A percentile compares a stretch with the other conserved stretches of the same genome.
Conservation (phyloP, 495 filamentous ascomycete species). For the Parmelia sp. region DNA sequence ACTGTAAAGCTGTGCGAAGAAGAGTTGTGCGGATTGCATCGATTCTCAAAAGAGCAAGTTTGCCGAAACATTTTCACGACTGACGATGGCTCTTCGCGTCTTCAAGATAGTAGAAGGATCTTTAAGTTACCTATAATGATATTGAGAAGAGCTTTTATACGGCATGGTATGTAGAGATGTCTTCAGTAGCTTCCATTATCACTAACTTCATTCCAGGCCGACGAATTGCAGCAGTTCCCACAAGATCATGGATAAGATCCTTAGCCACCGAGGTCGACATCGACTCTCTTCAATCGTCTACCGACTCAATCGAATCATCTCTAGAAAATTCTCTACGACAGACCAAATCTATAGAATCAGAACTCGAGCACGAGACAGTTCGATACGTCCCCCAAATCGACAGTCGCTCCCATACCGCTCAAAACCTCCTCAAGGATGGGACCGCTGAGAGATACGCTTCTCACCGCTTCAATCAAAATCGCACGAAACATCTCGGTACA, state of each 20-base stretch:
- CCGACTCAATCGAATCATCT: conserved; percentile 22
- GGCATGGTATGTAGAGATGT: conserved; percentile 17
- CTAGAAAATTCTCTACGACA: conserved; percentile 19
- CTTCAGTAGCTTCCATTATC: background rate
- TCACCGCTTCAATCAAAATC: conserved; percentile 13
- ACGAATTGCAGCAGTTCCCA: background rate
- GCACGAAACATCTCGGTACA: conserved; percentile 47
- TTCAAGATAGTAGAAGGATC: too few relatives aligned
- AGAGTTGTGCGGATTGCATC: background rate
- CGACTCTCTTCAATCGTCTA: background rate
- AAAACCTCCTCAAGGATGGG: conserved; percentile 16
- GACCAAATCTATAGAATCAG: conserved; percentile 24
- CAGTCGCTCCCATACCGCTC: conserved; percentile 16
- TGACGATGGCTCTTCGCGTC: too few relatives aligned
- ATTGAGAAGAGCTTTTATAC: conserved; percentile 19
- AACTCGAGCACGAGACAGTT: conserved; percentile 16
- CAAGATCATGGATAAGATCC: conserved; percentile 21
- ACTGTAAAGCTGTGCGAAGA: background rate
- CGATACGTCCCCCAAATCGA: conserved; percentile 24
- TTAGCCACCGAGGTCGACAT: conserved; percentile 23
- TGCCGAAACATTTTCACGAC: conserved; percentile 13
- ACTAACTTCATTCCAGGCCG: conserved; percentile 12
- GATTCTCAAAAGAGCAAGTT: conserved; percentile 13
- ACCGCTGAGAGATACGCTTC: conserved; percentile 12
- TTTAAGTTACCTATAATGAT: conserved; percentile 23